A percentile compares a stretch with the other conserved stretches of the same genome.
phyloP scores from a whole-genome alignment of 805 yeast genomes.

The Hanseniaspora nectarophila region DNA sequence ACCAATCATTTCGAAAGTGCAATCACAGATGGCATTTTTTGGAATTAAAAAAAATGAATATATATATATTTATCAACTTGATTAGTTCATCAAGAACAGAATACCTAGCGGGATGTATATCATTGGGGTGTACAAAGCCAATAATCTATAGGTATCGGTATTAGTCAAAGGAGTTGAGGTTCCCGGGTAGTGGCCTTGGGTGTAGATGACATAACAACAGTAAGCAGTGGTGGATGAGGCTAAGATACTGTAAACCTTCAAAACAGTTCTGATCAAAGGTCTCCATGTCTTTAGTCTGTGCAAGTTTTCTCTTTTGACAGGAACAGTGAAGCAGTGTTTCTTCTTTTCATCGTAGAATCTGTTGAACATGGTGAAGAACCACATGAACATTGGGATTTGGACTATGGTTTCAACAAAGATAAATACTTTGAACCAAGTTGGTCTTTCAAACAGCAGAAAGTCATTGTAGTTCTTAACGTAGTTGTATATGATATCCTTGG shows the following conservation, averaged over 20 bases:
- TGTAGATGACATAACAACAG: constrained; percentile 46
- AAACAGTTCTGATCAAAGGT: constrained; percentile 22
- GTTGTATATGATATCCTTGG: constrained; percentile 39
- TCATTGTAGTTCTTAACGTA: constrained; percentile 63
- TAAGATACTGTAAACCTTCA: constrained; percentile 64
- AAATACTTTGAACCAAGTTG: constrained; percentile 63
- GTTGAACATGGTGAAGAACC: constrained; percentile 20
- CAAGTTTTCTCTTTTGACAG: constrained; percentile 11
- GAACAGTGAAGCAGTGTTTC: constrained; percentile 15
- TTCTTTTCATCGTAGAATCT: constrained; percentile 8
- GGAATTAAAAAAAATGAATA: neutral
- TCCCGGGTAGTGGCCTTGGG: constrained; percentile 23
- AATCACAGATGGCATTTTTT: no score
- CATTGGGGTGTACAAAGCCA: constrained; percentile 25
- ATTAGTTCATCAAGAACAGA: constrained; percentile 13
- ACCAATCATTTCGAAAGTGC: no score
- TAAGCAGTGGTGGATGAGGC: constrained; percentile 70
- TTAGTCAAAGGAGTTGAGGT: constrained; percentile 16
- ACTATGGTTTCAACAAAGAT: constrained; percentile 60
- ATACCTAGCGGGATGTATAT: constrained; percentile 25
- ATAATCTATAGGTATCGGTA: constrained; percentile 20
- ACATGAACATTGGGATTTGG: constrained; percentile 70
- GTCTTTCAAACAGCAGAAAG: constrained; percentile 46
- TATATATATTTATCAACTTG: neutral
- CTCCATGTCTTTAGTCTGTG: constrained; percentile 6